Conservation (phyloP, 2,329 filamentous ascomycete species). For the Emydomyces testavorans region DNA sequence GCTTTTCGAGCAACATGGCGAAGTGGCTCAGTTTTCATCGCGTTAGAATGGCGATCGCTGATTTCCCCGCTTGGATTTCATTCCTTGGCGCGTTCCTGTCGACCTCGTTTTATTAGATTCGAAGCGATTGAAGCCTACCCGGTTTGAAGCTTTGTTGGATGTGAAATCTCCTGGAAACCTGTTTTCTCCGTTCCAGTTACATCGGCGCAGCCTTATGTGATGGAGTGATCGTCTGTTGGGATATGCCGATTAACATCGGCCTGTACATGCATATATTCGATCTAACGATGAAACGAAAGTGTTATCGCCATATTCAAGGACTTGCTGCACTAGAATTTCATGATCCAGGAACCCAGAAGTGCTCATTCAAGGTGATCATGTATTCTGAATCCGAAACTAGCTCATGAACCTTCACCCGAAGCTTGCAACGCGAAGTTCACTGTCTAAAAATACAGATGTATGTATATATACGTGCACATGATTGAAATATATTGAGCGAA, state of each 20-base stretch:
- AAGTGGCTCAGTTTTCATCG: constrained; percentile 16
- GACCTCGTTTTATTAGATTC: constrained; percentile 1
- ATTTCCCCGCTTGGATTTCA: constrained; percentile 15
- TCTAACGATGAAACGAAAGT: background rate
- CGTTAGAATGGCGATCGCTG: constrained; percentile 13
- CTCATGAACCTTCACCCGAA: too few species aligned
- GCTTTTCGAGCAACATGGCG: constrained; percentile 10
- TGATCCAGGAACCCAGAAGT: too few species aligned
- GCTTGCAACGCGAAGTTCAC: background rate
- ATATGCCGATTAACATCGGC: too few species aligned
- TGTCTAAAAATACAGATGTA: background rate
- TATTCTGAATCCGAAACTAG: too few species aligned
- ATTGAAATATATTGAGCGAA: background rate
- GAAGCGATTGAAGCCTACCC: background rate
- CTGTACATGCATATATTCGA: background rate
- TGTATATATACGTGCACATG: background rate
- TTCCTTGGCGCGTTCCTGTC: constrained; percentile 14
- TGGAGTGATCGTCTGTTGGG: too few species aligned
- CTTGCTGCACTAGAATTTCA: too few species aligned
- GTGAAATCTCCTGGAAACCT: too few species aligned
- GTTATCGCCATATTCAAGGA: too few species aligned
- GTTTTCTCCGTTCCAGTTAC: too few species aligned
- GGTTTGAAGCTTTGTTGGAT: background rate
- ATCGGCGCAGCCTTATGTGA: background rate
- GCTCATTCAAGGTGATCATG: too few species aligned